Base-by-base conservation (phyloP, 192 early-diverging fungal species). In the Backusella macrospora region DNA sequence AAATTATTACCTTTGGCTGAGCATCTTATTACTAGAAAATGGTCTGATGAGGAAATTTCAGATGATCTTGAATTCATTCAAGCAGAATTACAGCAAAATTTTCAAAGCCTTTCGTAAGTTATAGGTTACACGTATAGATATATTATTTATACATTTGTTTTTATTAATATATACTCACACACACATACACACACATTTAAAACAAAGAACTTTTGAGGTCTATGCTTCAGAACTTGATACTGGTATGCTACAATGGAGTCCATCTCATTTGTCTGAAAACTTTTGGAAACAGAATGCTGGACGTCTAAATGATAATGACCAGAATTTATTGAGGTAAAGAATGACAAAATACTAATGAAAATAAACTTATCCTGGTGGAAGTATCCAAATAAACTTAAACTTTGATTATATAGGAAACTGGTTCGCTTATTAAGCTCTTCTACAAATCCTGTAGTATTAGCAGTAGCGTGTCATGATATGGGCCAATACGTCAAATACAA, bases 391-490 rank as follows among this genome's bases (percentile, higher is more conserved):
- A 71, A 39, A n/a, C 16, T 59, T 26, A 59, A 18, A 6, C 12
- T 59, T 18, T 23, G 21, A 13, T 5, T 2, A 23, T 40, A 6
- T 66, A 93, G 92, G 49, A 73, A 82, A 23, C 72, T 95, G 44
- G 83, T 89, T 15, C 81, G 89, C 29, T 71, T 91, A 43, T 71
- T 93, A 43, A 84, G 81, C 38, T 86, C 90, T 1, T 84, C 86
- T 12, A 76, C 77, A 34, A 86, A 90, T 38, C 82, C 88, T 26
- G 65, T 86, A 6, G 90, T 92, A 16, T 83, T 97, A 34, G 91
- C 95, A 1, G 91, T 99, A n/a, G 95, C 97, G 4, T 92, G 92
- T 65, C 92, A 96, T 71, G 97, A 99, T 82, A 76, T 99, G 72
- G 93, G 96, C 59, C 96, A 98, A 86, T 98, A 94, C 73, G 92